A percentile compares a stretch with the other conserved stretches of the same genome.
Conservation (phyloP, 306 rosid genomes). For the Begonia loranthoides region DNA sequence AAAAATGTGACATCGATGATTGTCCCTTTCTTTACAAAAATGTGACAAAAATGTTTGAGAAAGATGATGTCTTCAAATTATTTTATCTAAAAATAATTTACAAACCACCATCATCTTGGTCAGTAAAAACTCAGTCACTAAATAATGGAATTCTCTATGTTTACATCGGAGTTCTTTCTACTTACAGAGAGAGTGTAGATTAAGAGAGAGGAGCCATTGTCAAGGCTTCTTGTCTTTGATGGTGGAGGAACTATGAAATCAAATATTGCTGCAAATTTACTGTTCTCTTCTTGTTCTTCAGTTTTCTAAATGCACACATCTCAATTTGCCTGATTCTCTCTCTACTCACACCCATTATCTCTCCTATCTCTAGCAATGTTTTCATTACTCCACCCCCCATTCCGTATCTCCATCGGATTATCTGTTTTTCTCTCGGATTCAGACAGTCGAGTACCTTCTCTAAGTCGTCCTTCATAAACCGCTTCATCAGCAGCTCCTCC, state of each 20-base stretch:
- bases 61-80: no score
- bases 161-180: no score
- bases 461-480: conserved; percentile 78
- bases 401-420: conserved; percentile 86
- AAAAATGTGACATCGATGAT: no score
- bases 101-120: no score
- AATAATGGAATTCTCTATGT: no score
- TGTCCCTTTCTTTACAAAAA: no score
- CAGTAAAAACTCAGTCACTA: no score
- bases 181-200: no score
- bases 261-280: conserved; percentile 78
- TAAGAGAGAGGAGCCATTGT: no score
- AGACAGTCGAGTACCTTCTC: conserved; percentile 67
- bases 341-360: conserved; percentile 82
- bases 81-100: no score
- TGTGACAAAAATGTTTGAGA: no score
- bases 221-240: background rate
- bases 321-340: conserved; percentile 95
- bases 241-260: conserved; percentile 30
- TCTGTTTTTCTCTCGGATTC: conserved; percentile 68
- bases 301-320: conserved; percentile 73
- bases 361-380: conserved; percentile 94
- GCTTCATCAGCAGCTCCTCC: conserved; percentile 56
- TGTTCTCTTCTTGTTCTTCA: conserved; percentile 82
- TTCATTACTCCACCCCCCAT: conserved; percentile 95